Conservation (phyloP, 1,139 yeast species). For the Blastobotrys buckinghamii region DNA sequence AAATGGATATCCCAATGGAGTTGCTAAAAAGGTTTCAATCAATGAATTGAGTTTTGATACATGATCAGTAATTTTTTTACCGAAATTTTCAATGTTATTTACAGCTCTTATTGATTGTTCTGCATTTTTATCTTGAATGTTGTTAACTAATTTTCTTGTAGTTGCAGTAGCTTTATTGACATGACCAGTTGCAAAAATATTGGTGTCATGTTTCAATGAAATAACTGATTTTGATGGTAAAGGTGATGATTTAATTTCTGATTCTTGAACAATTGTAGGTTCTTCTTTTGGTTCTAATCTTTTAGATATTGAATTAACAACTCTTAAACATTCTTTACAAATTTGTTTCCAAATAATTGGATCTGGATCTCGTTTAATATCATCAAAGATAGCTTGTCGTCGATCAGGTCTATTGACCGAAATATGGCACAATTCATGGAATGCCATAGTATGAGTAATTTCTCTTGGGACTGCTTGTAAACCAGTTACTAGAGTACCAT, state of each 20-base stretch:
- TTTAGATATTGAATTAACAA: conserved; percentile 16
- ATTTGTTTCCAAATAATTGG: conserved; percentile 24
- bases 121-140: conserved; percentile 27
- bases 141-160: conserved; percentile 17
- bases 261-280: not conserved
- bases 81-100: conserved; percentile 11
- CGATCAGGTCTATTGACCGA: conserved; percentile 29
- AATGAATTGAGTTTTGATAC: conserved; percentile 14
- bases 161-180: conserved; percentile 5
- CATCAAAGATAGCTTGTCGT: conserved; percentile 32
- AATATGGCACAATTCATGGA: conserved; percentile 34
- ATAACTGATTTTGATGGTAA: conserved; percentile 11
- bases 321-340: conserved; percentile 20
- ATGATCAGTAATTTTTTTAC: conserved; percentile 3
- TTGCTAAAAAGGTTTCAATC: conserved; percentile 14
- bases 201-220: conserved; percentile 16
- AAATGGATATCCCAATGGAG: conserved; percentile 23
- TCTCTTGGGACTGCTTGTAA: conserved; percentile 46
- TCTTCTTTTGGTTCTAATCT: conserved; percentile 13
- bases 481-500: conserved; percentile 70
- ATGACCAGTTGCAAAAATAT: conserved; percentile 13
- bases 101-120: conserved; percentile 20
- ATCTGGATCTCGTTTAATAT: conserved; percentile 29
- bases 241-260: conserved; percentile 4
- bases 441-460: conserved; percentile 43